These are phyloP conservation scores for Termitomyces sp. DNA, from an alignment of 768 basidiomycete species.

Conservation along the genomic window DNA sequence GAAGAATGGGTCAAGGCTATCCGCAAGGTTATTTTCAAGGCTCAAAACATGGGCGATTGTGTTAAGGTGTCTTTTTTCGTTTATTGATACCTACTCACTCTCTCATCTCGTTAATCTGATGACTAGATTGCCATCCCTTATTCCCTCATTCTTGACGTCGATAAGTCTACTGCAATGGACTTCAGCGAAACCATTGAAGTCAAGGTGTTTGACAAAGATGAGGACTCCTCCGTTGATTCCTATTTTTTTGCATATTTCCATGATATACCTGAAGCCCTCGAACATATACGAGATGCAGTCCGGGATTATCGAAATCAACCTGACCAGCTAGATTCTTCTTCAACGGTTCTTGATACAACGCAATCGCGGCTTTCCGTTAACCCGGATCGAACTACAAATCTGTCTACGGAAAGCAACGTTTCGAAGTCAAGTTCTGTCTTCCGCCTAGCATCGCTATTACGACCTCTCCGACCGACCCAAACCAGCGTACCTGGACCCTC, in stretches of 20 bases:
- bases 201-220: slow-evolving; percentile 81
- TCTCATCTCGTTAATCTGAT: not conserved
- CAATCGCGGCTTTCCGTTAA: slow-evolving; percentile 28
- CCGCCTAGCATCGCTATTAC: slow-evolving; percentile 57
- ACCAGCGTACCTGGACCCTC: slow-evolving; percentile 23
- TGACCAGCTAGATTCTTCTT: slow-evolving; percentile 23
- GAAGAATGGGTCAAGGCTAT: slow-evolving; percentile 97
- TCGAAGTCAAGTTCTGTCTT: slow-evolving; percentile 43
- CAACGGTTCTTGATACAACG: slow-evolving; percentile 57
- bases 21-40: slow-evolving; percentile 90
- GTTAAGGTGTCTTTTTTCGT: slow-evolving; percentile 61
- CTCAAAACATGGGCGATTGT: slow-evolving; percentile 93
- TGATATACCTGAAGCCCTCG: slow-evolving; percentile 68
- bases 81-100: not conserved
- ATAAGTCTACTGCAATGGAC: slow-evolving; percentile 83
- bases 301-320: slow-evolving; percentile 42
- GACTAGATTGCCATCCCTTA: slow-evolving; percentile 88
- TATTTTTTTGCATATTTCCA: slow-evolving; percentile 96
- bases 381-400: slow-evolving; percentile 34
- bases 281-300: slow-evolving; percentile 76
- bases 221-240: slow-evolving; percentile 74
- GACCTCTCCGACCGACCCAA: slow-evolving; percentile 48
- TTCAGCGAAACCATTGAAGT: slow-evolving; percentile 96
- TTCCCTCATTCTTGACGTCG: slow-evolving; percentile 82
- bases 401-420: slow-evolving; percentile 26